A percentile compares a stretch with the other conserved stretches of the same genome.
Evolutionary conservation across 2,329 filamentous ascomycete species (phyloP).

Genomic region (Bipolaris oryzae): DNA sequence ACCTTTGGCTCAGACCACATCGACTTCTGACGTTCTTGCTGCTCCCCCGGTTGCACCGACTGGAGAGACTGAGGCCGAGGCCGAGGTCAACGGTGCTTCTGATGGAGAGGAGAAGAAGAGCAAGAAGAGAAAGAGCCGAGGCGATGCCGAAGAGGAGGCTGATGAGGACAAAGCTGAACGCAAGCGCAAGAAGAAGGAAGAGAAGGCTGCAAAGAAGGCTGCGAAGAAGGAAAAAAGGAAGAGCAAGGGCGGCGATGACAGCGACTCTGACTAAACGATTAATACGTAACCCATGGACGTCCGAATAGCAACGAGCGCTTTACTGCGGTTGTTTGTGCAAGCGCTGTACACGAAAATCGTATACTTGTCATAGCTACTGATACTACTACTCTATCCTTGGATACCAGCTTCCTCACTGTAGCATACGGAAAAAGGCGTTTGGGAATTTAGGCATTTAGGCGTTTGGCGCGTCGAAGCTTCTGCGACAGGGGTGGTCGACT

Average conservation of each 20-base stretch:
- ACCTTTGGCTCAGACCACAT: constrained; percentile 41
- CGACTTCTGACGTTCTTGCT: constrained; percentile 43
- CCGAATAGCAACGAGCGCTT: constrained; percentile 22
- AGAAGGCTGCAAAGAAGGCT: constrained; percentile 52
- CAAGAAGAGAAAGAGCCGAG: constrained; percentile 57
- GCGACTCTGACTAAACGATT: constrained; percentile 41
- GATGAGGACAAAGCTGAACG: constrained; percentile 56
- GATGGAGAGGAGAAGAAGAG: constrained; percentile 28
- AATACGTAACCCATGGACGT: constrained; percentile 23
- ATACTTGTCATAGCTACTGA: constrained; percentile 33
- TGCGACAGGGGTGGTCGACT: constrained; percentile 34
- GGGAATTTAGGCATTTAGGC: constrained; percentile 41
- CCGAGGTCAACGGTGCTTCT: constrained; percentile 35
- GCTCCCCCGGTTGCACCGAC: constrained; percentile 46
- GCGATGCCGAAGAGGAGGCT: constrained; percentile 54
- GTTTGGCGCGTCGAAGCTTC: constrained; percentile 41
- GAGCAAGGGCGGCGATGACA: constrained; percentile 36
- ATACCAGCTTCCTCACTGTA: constrained; percentile 42
- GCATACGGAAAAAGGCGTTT: constrained; percentile 45
- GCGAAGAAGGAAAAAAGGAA: constrained; percentile 43
- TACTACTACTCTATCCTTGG: constrained; percentile 31
- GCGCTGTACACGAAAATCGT: constrained; percentile 23
- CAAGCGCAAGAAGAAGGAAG: constrained; percentile 76
- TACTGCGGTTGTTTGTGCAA: constrained; percentile 19
- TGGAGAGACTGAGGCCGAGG: constrained; percentile 49